These are phyloP conservation scores for Eimeria brunetti DNA, from an alignment of 169 alveolate genomes.

Conservation along the genomic window DNA sequence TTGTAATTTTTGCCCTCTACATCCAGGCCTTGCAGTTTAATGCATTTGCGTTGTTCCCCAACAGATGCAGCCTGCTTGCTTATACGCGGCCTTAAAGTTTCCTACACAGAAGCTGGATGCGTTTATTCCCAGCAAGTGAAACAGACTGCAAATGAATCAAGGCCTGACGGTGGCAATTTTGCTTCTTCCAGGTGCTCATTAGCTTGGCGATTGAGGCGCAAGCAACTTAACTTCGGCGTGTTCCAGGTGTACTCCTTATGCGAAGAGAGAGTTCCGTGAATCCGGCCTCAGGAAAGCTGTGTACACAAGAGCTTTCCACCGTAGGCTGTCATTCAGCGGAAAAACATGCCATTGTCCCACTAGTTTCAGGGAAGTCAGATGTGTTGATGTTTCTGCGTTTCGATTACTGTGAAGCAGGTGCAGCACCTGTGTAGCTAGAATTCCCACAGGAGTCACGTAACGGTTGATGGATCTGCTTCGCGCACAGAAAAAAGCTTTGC, in stretches of 20 bases:
- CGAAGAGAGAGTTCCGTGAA: not conserved
- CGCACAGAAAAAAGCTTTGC: not conserved
- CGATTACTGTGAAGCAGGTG: not conserved
- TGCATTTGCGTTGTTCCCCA: not conserved
- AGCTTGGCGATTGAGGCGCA: not conserved
- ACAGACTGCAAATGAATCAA: not conserved
- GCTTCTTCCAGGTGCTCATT: not conserved
- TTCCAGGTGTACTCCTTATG: not conserved
- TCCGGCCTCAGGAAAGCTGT: not conserved
- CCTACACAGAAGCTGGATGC: not conserved
- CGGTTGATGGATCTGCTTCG: not conserved
- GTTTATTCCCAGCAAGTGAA: not conserved
- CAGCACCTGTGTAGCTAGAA: not conserved
- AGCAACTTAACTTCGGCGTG: not conserved
- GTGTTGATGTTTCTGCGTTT: not conserved
- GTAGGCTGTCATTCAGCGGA: not conserved
- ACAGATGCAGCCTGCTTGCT: not conserved
- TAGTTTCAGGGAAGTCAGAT: not conserved
- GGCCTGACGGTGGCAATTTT: not conserved
- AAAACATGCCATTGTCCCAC: not conserved
- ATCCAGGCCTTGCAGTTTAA: not conserved
- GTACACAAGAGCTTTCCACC: not conserved
- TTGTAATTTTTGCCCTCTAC: not conserved
- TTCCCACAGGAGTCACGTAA: not conserved
- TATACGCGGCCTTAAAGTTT: not conserved